Conservation (phyloP, 1,284 basidiomycete genomes). For the Ustilago vetiveriae region DNA sequence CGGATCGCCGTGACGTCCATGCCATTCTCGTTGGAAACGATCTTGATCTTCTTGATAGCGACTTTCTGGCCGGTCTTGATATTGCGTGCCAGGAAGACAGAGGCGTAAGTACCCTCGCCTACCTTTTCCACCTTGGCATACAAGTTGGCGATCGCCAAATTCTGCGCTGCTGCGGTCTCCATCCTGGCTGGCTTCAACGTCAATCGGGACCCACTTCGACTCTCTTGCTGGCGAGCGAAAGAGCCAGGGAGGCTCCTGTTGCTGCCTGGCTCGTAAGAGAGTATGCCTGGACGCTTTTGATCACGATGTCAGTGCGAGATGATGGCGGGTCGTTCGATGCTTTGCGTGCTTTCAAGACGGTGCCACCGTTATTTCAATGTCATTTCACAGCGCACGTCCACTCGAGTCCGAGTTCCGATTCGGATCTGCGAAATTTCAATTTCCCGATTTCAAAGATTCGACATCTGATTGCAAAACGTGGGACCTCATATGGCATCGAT, state of each 20-base stretch:
- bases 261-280: no score
- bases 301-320: no score
- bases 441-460: slow-evolving; percentile 1
- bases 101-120: slow-evolving; percentile 96
- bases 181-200: slow-evolving; percentile 21
- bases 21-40: slow-evolving; percentile 82
- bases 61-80: slow-evolving; percentile 78
- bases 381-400: not conserved
- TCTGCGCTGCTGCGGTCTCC: slow-evolving; percentile 54
- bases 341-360: no score
- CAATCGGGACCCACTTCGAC: no score
- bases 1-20: slow-evolving; percentile 98
- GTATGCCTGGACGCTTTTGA: no score
- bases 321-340: no score
- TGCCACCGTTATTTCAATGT: no score
- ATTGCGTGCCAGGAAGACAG: slow-evolving; percentile 77
- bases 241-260: slow-evolving; percentile 1
- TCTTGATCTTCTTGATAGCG: slow-evolving; percentile 86
- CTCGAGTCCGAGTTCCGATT: slow-evolving; percentile 1
- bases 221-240: no score
- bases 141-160: slow-evolving; percentile 49
- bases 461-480: not conserved
- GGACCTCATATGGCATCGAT: slow-evolving; percentile 25
- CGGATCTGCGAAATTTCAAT: not conserved
- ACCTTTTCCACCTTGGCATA: slow-evolving; percentile 55